A percentile compares a stretch with the other conserved stretches of the same genome.
Evolutionary conservation across 441 rosid genomes (phyloP).

Genomic region (Croton setiger): DNA sequence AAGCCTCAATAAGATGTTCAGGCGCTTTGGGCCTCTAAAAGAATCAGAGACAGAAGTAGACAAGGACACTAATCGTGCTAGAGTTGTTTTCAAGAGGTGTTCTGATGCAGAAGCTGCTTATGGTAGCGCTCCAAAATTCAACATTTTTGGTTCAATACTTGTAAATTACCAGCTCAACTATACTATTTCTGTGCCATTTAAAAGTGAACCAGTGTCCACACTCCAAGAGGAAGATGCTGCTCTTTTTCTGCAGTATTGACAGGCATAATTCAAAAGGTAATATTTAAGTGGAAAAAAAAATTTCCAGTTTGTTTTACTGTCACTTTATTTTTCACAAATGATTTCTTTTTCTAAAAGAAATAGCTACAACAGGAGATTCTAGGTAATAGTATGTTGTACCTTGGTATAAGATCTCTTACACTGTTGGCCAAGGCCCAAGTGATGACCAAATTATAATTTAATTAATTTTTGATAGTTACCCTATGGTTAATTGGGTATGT

Average conservation of each 20-base stretch:
- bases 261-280: slow-evolving; percentile 35
- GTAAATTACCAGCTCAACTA: slow-evolving; percentile 83
- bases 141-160: slow-evolving; percentile 59
- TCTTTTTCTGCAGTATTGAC: slow-evolving; percentile 30
- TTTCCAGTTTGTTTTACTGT: background rate
- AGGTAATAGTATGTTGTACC: too few species aligned
- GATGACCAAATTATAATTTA: background rate
- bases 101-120: slow-evolving; percentile 82
- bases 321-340: background rate
- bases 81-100: slow-evolving; percentile 78
- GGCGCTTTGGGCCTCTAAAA: slow-evolving; percentile 75
- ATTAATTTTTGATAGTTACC: too few species aligned
- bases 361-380: background rate
- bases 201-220: slow-evolving; percentile 36
- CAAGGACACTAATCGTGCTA: slow-evolving; percentile 66
- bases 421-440: background rate
- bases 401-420: too few species aligned
- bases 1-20: slow-evolving; percentile 77
- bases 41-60: slow-evolving; percentile 86
- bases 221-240: slow-evolving; percentile 49
- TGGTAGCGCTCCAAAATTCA: slow-evolving; percentile 77
- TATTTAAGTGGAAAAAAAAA: background rate
- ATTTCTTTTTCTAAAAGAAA: background rate
- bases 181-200: slow-evolving; percentile 60
- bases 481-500: too few species aligned